Conservation (phyloP, 1,284 basidiomycete genomes). For the Apiotrichum siamense region DNA sequence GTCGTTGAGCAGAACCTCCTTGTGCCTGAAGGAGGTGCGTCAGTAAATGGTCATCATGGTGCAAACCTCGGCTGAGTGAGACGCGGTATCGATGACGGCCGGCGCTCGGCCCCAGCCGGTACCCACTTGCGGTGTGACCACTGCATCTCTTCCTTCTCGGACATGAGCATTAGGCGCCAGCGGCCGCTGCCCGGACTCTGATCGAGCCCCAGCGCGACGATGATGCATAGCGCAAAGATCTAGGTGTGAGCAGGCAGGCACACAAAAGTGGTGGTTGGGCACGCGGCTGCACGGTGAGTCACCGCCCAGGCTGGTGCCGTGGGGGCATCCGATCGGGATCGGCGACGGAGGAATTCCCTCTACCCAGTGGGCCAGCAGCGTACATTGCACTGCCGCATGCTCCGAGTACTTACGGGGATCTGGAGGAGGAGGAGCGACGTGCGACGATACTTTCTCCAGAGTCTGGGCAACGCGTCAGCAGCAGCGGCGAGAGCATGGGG, state of each 20-base stretch:
- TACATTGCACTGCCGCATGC: background rate
- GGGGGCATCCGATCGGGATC: no score
- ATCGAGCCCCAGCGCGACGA: slow-evolving; percentile 51
- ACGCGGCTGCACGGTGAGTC: no score
- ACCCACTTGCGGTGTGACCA: slow-evolving; percentile 50
- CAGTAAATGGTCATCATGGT: no score
- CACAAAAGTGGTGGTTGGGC: background rate
- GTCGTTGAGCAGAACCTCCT: slow-evolving; percentile 47
- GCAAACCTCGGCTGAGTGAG: no score
- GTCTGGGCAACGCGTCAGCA: slow-evolving; percentile 28
- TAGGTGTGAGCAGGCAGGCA: slow-evolving; percentile 9
- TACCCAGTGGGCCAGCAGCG: no score
- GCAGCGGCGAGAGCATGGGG: no score
- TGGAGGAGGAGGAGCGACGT: slow-evolving; percentile 47
- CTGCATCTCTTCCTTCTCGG: slow-evolving; percentile 50
- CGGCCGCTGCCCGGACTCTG: slow-evolving; percentile 49
- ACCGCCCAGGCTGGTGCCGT: no score
- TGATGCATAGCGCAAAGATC: slow-evolving; percentile 51
- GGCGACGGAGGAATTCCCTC: no score
- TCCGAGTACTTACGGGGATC: slow-evolving; percentile 41
- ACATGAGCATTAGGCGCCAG: slow-evolving; percentile 53
- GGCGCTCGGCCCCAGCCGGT: background rate
- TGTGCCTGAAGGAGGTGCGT: slow-evolving; percentile 41
- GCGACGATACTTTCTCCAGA: slow-evolving; percentile 47
- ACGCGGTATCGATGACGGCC: no score